Evolutionary conservation across 208 protist species (phyloP).

Genomic region (Hexamita inflata): DNA sequence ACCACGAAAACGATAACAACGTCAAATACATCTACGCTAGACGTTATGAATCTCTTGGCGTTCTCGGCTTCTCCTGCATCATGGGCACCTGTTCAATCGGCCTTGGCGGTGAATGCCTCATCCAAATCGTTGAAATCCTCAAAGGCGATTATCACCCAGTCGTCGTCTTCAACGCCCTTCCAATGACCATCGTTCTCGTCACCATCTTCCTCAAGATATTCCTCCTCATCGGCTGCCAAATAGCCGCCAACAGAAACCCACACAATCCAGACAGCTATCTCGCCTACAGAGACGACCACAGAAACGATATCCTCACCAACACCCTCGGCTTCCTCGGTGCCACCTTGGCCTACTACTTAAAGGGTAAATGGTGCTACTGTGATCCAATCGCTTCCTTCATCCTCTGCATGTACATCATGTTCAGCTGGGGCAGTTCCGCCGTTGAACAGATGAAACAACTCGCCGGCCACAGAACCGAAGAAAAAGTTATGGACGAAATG

Average conservation of each 20-base stretch:
- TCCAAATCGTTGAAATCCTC: neutral
- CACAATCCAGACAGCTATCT: neutral
- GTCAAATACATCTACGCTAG: too few relatives aligned
- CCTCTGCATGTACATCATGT: neutral
- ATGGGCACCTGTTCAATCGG: neutral
- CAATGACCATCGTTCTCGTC: neutral
- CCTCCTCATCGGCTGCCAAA: neutral
- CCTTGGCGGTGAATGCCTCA: neutral
- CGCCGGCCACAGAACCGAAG: neutral
- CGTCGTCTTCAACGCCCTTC: neutral
- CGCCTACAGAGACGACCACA: slow-evolving; percentile 21
- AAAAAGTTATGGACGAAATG: too few relatives aligned
- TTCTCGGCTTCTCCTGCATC: slow-evolving; percentile 17
- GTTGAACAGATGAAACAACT: neutral
- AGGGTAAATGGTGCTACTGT: neutral
- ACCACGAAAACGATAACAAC: too few relatives aligned
- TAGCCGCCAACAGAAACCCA: neutral
- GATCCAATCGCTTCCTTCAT: neutral
- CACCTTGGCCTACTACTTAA: neutral
- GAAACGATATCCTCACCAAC: slow-evolving; percentile 24
- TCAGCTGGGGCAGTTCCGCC: neutral
- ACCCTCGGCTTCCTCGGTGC: neutral
- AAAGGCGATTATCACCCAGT: too few relatives aligned
- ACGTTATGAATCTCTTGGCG: slow-evolving; percentile 20
- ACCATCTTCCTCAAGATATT: slow-evolving; percentile 21